Evolutionary conservation across 495 filamentous ascomycete genomes (phyloP).

Genomic region (Melanomma pulvis-pyrius): DNA sequence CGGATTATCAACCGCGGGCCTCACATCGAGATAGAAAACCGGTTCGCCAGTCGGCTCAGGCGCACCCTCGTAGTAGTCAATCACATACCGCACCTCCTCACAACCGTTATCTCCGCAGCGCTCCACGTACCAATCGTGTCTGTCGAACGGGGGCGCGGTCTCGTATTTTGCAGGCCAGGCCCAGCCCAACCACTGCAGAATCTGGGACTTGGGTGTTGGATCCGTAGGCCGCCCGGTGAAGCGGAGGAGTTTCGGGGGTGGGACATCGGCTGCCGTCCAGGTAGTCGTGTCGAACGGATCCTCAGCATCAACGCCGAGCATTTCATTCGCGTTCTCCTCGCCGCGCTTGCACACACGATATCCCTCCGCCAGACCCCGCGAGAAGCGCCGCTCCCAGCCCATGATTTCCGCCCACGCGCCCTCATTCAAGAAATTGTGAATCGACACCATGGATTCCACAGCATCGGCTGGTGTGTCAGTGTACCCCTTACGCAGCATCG

Average conservation of each 20-base stretch:
- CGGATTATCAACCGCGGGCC: constrained; percentile 85
- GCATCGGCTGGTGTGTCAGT: constrained; percentile 89
- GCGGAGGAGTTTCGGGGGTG: constrained; percentile 70
- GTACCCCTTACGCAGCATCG: constrained; percentile 91
- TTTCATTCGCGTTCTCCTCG: constrained; percentile 53
- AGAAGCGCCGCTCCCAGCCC: constrained; percentile 86
- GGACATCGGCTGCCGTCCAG: constrained; percentile 47
- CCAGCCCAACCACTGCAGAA: constrained; percentile 75
- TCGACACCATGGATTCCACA: constrained; percentile 95
- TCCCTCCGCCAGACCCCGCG: constrained; percentile 66
- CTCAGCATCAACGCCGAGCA: constrained; percentile 1
- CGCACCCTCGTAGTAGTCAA: constrained; percentile 92
- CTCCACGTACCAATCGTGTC: constrained; percentile 94
- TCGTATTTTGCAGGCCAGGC: constrained; percentile 77
- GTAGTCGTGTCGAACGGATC: constrained; percentile 45
- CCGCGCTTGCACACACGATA: constrained; percentile 76
- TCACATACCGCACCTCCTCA: constrained; percentile 89
- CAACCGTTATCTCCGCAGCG: constrained; percentile 59
- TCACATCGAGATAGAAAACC: constrained; percentile 96
- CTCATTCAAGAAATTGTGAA: constrained; percentile 98
- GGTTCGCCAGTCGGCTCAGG: constrained; percentile 89
- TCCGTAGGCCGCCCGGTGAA: constrained; percentile 90
- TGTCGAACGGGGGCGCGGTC: constrained; percentile 89
- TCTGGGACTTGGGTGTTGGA: constrained; percentile 82
- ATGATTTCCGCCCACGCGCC: constrained; percentile 94